These are phyloP conservation scores for Astrephomene gubernaculifera DNA, from an alignment of 139 green algal genomes.

Conservation along the genomic window DNA sequence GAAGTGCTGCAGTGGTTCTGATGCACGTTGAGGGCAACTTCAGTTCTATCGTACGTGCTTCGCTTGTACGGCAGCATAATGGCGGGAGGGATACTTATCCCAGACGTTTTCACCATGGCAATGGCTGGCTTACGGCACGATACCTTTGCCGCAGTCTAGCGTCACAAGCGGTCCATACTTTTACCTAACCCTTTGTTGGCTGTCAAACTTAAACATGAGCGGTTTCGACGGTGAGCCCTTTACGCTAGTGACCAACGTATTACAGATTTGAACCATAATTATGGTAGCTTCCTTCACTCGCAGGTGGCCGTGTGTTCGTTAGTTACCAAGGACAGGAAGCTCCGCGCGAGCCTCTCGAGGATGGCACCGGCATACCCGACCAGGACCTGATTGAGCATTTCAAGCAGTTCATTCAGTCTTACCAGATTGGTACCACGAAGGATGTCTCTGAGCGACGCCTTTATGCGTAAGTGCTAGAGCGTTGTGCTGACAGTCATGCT, in stretches of 20 bases:
- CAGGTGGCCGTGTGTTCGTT: conserved; percentile 21
- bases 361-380: not conserved
- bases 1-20: not conserved
- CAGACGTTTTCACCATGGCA: not conserved
- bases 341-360: not conserved
- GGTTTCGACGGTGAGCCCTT: conserved; percentile 37
- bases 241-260: not conserved
- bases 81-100: not conserved
- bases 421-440: conserved; percentile 35
- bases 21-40: not conserved
- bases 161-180: not conserved
- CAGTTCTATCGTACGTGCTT: no score
- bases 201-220: conserved; percentile 33
- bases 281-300: not conserved
- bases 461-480: conserved; percentile 18
- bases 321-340: conserved; percentile 39
- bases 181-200: not conserved
- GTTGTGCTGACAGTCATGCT: no score
- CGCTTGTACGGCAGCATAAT: not conserved
- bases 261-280: not conserved
- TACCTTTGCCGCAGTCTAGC: not conserved
- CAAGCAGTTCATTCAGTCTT: conserved; percentile 39
- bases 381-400: conserved; percentile 16
- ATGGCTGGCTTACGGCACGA: no score
- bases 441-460: conserved; percentile 34